Conservation (phyloP, 176 grass and related monocot species). For the Ampelocalamus luodianensis region DNA sequence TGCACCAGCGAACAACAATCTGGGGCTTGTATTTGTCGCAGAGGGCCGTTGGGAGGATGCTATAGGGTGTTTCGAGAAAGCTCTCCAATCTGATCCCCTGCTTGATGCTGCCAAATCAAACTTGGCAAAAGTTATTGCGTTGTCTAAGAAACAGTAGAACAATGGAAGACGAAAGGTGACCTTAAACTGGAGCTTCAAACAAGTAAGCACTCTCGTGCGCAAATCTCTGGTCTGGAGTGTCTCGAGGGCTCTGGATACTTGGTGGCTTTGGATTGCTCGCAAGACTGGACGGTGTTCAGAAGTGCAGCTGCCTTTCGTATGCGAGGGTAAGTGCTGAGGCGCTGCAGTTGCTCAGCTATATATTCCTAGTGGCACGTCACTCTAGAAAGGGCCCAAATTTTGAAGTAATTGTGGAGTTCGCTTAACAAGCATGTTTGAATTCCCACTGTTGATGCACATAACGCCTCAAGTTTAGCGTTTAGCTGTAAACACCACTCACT, state of each 20-base stretch:
- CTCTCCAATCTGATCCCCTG: conserved; percentile 73
- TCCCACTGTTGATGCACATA: conserved; percentile 18
- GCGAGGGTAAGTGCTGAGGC: background rate
- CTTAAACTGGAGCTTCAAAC: conserved; percentile 23
- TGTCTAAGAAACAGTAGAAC: conserved; percentile 57
- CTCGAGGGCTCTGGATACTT: background rate
- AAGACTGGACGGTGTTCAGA: background rate
- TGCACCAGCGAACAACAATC: conserved; percentile 93
- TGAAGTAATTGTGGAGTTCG: conserved; percentile 18
- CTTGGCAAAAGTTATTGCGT: conserved; percentile 53
- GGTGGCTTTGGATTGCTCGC: background rate
- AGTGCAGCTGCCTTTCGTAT: background rate
- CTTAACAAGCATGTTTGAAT: background rate
- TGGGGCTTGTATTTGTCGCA: conserved; percentile 83
- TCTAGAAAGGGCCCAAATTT: background rate
- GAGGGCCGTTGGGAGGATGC: conserved; percentile 76
- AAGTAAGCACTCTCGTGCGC: background rate
- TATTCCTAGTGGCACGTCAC: background rate
- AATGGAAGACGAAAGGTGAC: conserved; percentile 35
- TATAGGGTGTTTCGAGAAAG: conserved; percentile 76
- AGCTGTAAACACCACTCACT: background rate
- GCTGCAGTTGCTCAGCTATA: background rate
- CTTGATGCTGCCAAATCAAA: conserved; percentile 95
- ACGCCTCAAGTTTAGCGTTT: background rate
- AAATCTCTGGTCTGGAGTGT: conserved; percentile 8